phyloP scores from a whole-genome alignment of 768 basidiomycete genomes.

The Imleria badia region DNA sequence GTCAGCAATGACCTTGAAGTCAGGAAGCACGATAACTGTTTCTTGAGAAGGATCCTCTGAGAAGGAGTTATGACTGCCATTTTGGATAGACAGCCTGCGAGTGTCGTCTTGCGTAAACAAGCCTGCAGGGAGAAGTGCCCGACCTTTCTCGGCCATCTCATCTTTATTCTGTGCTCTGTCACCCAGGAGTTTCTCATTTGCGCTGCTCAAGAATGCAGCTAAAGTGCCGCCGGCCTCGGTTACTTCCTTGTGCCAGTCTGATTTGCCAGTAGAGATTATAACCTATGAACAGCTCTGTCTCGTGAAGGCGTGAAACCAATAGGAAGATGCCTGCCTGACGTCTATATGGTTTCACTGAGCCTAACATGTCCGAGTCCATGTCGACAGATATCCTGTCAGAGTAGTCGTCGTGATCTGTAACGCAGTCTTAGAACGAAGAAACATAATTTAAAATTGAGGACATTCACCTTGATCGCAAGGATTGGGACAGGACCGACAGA shows the following conservation, averaged over 20 bases:
- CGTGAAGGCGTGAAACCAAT: neutral
- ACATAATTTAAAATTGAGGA: slow-evolving; percentile 19
- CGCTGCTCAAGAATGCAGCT: slow-evolving; percentile 51
- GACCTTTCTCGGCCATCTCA: slow-evolving; percentile 3
- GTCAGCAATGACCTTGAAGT: slow-evolving; percentile 81
- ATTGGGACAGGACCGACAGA: slow-evolving; percentile 73
- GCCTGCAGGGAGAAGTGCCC: slow-evolving; percentile 38
- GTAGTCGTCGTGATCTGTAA: slow-evolving; percentile 69
- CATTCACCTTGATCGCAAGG: slow-evolving; percentile 70
- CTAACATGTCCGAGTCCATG: slow-evolving; percentile 79
- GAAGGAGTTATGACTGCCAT: slow-evolving; percentile 78
- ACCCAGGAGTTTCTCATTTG: slow-evolving; percentile 17
- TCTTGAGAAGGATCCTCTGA: slow-evolving; percentile 60
- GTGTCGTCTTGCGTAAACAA: slow-evolving; percentile 59
- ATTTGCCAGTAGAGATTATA: slow-evolving; percentile 85
- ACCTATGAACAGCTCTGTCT: slow-evolving; percentile 45
- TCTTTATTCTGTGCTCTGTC: neutral
- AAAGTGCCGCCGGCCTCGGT: slow-evolving; percentile 70
- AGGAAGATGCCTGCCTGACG: slow-evolving; percentile 58
- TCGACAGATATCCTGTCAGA: slow-evolving; percentile 75
- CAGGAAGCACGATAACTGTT: slow-evolving; percentile 87
- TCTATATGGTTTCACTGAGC: slow-evolving; percentile 78
- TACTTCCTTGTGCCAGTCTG: slow-evolving; percentile 85
- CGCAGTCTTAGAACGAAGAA: slow-evolving; percentile 22
- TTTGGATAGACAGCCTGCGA: slow-evolving; percentile 66